Evolutionary conservation across 2,329 filamentous ascomycete species (phyloP).

Genomic region (Cladosporium sp.): DNA sequence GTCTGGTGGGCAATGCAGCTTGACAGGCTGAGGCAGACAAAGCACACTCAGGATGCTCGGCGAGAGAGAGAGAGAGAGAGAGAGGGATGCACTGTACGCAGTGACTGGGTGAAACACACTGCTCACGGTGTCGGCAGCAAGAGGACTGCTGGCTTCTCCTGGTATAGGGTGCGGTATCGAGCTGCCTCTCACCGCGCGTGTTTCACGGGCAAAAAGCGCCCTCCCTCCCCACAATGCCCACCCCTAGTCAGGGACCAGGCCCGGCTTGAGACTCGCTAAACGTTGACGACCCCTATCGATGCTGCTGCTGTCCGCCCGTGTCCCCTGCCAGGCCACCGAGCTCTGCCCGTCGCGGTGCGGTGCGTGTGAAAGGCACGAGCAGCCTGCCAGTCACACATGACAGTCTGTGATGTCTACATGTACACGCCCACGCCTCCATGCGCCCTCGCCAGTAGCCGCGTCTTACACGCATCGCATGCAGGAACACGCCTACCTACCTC

Average conservation of each 20-base stretch:
- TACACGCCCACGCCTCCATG: conserved; percentile 11
- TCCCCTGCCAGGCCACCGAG: not conserved
- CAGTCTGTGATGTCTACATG: not conserved
- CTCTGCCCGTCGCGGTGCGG: not conserved
- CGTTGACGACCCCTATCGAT: not conserved
- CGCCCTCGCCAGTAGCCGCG: conserved; percentile 8
- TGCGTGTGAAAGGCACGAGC: conserved; percentile 8
- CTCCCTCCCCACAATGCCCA: conserved; percentile 3
- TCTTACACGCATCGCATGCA: conserved; percentile 13
- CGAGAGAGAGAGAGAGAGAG: too few species aligned
- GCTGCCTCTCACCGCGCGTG: not conserved
- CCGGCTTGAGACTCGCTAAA: not conserved
- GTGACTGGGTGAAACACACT: not conserved
- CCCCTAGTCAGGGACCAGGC: not conserved
- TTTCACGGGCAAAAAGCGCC: conserved; percentile 12
- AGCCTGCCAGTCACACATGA: not conserved
- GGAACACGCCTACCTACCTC: conserved; percentile 3
- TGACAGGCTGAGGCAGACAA: too few species aligned
- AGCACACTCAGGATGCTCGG: too few species aligned
- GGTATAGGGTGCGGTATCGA: not conserved
- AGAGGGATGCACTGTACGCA: too few species aligned
- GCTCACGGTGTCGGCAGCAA: not conserved
- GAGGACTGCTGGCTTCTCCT: not conserved
- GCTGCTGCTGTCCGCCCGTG: not conserved
- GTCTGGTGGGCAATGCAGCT: too few species aligned